Base-by-base conservation (phyloP, 192 early-diverging fungal genomes). In the Coemansia sp. region DNA sequence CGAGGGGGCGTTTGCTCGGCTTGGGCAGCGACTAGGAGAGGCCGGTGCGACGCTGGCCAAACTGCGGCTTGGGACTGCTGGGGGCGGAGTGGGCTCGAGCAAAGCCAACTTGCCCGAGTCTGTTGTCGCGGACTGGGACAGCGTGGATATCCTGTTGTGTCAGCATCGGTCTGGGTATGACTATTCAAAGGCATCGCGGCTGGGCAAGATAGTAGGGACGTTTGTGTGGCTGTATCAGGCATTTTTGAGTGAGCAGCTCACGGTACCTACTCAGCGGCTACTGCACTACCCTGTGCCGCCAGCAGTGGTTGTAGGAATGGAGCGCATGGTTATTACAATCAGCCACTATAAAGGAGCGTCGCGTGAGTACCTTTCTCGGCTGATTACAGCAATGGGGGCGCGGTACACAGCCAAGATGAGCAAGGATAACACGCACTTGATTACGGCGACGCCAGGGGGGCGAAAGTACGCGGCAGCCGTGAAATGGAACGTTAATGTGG, bases 341-440 rank as follows among this genome's bases (percentile, higher is more conserved):
- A 89, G 89, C 32, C 90, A 91, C 24, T 95, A 95, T 74, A 83
- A 69, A 5, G 89, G 88, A 0, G 79, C 72, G 38, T 70, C 89
- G 11, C 84, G 92, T 15, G 81, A 86, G 35, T 91, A 92, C 74
- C 70, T 95, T 8, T 77, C 81, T 12, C 75, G 78, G 10, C 74
- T 95, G 76, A 76, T 92, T 30, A 49, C 73, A 15, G 82, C 80
- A 0, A 66, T 88, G 35, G 94, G 94, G 7, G 91, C 83, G 3
- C 75, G 59, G 55, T 93, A 85, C 66, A 90, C 89, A 16, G 76
- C 86, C 7, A 70, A 82, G 3, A 70, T 95, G 74, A 86, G 90
- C 41, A 53, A 65, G 8, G 80, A 80, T 13, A 93, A 89, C 34
- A 95, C 93, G 1, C 93, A 93, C 71, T 66, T 95, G 52, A 86